These are phyloP conservation scores for Xerocomus nothofagi DNA, from an alignment of 1,284 basidiomycete genomes.

Conservation along the genomic window DNA sequence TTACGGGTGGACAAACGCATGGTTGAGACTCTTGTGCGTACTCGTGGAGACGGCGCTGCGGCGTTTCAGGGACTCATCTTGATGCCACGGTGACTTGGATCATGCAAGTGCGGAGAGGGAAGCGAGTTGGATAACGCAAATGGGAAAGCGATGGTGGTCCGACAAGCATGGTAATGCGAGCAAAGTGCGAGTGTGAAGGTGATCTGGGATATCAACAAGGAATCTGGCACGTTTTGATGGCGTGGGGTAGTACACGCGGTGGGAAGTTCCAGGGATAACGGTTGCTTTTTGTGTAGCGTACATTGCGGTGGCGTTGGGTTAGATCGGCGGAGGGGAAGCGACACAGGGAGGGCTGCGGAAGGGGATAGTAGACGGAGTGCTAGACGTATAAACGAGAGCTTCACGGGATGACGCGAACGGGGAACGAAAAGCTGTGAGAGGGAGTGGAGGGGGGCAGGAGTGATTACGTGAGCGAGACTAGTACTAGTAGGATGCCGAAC, in stretches of 20 bases:
- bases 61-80: constrained; percentile 22
- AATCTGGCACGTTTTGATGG: constrained; percentile 28
- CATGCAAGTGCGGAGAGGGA: constrained; percentile 3
- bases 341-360: too few species aligned
- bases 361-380: too few species aligned
- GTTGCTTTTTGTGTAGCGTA: background rate
- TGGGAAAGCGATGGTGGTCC: background rate
- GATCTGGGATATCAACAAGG: background rate
- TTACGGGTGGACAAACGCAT: constrained; percentile 18
- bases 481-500: constrained; percentile 1
- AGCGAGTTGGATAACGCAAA: background rate
- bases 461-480: too few species aligned
- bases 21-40: constrained; percentile 4
- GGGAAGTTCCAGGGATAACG: background rate
- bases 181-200: background rate
- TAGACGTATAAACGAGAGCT: background rate
- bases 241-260: constrained; percentile 19
- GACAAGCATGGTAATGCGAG: background rate
- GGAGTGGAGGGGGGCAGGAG: background rate
- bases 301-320: constrained; percentile 1
- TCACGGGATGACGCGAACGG: constrained; percentile 7
- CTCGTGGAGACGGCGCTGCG: constrained; percentile 27
- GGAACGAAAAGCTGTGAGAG: constrained; percentile 2
- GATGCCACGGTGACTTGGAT: constrained; percentile 12
- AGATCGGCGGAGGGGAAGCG: background rate